These are phyloP conservation scores for Pythium aristosporum DNA, from an alignment of 352 stramenopile genomes.

Conservation along the genomic window DNA sequence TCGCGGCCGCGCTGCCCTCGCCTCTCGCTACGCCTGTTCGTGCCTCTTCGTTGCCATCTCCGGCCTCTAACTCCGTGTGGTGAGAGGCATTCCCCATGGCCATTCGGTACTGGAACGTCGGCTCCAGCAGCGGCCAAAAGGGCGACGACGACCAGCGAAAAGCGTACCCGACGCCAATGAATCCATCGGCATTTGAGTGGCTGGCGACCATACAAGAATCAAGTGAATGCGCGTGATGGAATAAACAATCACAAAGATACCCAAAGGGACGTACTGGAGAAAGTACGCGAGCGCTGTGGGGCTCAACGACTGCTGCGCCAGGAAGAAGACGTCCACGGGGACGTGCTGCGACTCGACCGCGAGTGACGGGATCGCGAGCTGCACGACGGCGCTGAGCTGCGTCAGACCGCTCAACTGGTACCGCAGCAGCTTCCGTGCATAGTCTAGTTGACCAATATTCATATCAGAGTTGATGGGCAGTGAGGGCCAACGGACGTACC, in stretches of 20 bases:
- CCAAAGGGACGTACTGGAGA: slow-evolving; percentile 30
- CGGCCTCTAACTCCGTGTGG: not conserved
- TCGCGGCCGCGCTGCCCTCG: not conserved
- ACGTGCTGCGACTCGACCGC: slow-evolving; percentile 18
- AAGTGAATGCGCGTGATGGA: not conserved
- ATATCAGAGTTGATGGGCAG: not conserved
- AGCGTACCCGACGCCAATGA: slow-evolving; percentile 54
- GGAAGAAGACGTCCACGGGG: slow-evolving; percentile 41
- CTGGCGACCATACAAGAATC: slow-evolving; percentile 11
- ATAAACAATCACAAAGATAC: too few relatives aligned
- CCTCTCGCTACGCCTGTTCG: not conserved
- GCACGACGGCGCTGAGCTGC: slow-evolving; percentile 25
- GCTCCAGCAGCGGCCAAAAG: slow-evolving; percentile 35
- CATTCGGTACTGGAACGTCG: slow-evolving; percentile 9
- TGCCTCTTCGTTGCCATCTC: not conserved
- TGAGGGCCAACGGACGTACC: slow-evolving; percentile 17
- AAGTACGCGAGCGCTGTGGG: slow-evolving; percentile 51
- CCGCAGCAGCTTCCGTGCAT: slow-evolving; percentile 50
- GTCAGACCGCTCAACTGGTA: slow-evolving; percentile 43
- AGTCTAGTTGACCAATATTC: slow-evolving; percentile 32
- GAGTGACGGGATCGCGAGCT: slow-evolving; percentile 35
- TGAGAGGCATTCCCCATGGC: slow-evolving; percentile 1
- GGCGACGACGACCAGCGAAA: slow-evolving; percentile 33
- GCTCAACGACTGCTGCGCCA: slow-evolving; percentile 43
- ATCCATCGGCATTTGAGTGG: slow-evolving; percentile 41